A percentile compares a stretch with the other conserved stretches of the same genome.
phyloP scores from a whole-genome alignment of 2,329 filamentous ascomycete genomes.

The Nigrograna mackinnonii region DNA sequence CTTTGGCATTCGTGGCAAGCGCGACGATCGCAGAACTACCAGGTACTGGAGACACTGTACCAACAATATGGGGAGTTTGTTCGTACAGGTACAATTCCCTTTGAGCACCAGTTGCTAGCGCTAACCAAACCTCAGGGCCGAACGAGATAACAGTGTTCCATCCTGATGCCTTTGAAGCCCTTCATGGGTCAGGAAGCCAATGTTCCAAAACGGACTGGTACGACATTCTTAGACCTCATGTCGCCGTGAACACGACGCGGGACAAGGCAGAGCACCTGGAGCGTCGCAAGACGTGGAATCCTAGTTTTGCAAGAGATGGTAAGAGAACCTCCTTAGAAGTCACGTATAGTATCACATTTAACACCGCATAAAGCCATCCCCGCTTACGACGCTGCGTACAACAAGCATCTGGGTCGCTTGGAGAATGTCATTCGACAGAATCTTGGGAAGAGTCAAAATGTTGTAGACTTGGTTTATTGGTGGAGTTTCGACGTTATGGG shows the following conservation, averaged over 20 bases:
- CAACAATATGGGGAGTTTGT: conserved; percentile 27
- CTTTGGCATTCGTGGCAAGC: conserved; percentile 15
- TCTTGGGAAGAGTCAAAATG: too few relatives aligned
- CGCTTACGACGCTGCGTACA: too few relatives aligned
- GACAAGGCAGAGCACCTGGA: conserved; percentile 11
- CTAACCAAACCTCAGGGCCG: conserved; percentile 2
- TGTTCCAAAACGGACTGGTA: conserved; percentile 11
- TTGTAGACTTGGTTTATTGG: too few relatives aligned
- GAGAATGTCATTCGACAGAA: too few relatives aligned
- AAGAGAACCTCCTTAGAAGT: too few relatives aligned
- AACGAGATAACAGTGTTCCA: conserved; percentile 5
- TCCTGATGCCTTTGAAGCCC: conserved; percentile 2
- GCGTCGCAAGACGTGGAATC: conserved; percentile 12
- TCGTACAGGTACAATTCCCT: too few relatives aligned
- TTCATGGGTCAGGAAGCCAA: conserved; percentile 5
- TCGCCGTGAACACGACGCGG: conserved; percentile 10
- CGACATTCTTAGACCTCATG: conserved; percentile 6
- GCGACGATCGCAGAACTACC: conserved; percentile 1
- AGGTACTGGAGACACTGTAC: conserved; percentile 25
- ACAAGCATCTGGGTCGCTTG: too few relatives aligned
- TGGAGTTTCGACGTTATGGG: conserved; percentile 52
- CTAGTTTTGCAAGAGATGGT: too few relatives aligned
- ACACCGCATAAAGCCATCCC: too few relatives aligned
- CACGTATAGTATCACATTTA: too few relatives aligned
- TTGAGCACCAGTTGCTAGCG: too few relatives aligned